Conservation (phyloP, 2,329 filamentous ascomycete genomes). For the Ascochyta clinopodiicola region DNA sequence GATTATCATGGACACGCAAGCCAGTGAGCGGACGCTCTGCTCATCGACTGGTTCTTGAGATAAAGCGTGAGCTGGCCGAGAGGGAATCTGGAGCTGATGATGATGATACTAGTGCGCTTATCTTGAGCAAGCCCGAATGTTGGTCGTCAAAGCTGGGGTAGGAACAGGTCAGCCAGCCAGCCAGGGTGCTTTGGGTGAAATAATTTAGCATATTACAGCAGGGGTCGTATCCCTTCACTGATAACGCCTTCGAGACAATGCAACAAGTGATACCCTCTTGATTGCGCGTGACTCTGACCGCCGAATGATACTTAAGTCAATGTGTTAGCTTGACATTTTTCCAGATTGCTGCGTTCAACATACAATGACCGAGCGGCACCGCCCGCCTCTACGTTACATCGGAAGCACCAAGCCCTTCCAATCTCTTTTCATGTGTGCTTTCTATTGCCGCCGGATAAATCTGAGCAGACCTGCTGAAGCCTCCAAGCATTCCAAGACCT, state of each 20-base stretch:
- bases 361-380: background rate
- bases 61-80: too few species aligned
- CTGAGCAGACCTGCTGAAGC: background rate
- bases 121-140: too few species aligned
- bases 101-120: too few species aligned
- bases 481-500: background rate
- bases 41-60: too few species aligned
- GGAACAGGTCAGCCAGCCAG: background rate
- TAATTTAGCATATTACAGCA: background rate
- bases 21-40: background rate
- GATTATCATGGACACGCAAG: background rate
- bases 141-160: background rate
- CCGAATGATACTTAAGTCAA: background rate
- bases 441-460: constrained; percentile 11
- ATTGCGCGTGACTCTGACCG: background rate
- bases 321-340: background rate
- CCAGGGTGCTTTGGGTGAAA: background rate
- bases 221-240: background rate
- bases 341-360: background rate
- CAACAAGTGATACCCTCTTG: background rate
- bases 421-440: constrained; percentile 9
- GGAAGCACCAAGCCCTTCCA: background rate
- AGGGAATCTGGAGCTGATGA: too few species aligned
- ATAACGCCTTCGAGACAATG: background rate
- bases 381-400: constrained; percentile 1